A percentile compares a stretch with the other conserved stretches of the same genome.
These are phyloP conservation scores for Jatropha curcas DNA, from an alignment of 345 rosid genomes.

Conservation along the genomic window DNA sequence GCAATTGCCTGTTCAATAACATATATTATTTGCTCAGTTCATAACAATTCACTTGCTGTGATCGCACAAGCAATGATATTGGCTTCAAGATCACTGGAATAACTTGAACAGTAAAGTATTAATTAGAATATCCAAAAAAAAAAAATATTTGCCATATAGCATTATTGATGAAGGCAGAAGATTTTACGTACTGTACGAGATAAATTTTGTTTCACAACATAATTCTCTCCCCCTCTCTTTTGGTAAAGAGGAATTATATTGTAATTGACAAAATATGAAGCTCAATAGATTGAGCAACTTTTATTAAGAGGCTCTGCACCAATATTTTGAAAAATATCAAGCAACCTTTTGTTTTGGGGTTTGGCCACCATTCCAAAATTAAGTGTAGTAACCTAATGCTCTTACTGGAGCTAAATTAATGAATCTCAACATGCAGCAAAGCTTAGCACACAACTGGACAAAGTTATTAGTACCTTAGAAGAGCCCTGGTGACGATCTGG, in stretches of 20 bases:
- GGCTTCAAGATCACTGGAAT: not conserved
- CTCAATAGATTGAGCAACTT: not conserved
- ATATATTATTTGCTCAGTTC: not conserved
- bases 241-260: too few species aligned
- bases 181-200: not conserved
- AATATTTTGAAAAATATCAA: not conserved
- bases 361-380: slow-evolving; percentile 1
- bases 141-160: not conserved
- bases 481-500: slow-evolving; percentile 88
- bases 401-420: not conserved
- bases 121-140: not conserved
- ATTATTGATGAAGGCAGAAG: not conserved
- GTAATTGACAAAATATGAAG: not conserved
- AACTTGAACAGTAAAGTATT: not conserved
- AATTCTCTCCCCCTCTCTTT: not conserved
- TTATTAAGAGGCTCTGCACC: not conserved
- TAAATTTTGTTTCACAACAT: not conserved
- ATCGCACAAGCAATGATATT: not conserved
- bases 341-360: not conserved
- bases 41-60: not conserved
- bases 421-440: not conserved
- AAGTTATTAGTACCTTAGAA: slow-evolving; percentile 58
- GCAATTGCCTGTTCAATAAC: slow-evolving; percentile 51
- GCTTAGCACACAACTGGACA: not conserved
- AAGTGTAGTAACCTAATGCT: too few species aligned